Conservation (phyloP, 208 protist genomes). For the Leishmania gerbilli region DNA sequence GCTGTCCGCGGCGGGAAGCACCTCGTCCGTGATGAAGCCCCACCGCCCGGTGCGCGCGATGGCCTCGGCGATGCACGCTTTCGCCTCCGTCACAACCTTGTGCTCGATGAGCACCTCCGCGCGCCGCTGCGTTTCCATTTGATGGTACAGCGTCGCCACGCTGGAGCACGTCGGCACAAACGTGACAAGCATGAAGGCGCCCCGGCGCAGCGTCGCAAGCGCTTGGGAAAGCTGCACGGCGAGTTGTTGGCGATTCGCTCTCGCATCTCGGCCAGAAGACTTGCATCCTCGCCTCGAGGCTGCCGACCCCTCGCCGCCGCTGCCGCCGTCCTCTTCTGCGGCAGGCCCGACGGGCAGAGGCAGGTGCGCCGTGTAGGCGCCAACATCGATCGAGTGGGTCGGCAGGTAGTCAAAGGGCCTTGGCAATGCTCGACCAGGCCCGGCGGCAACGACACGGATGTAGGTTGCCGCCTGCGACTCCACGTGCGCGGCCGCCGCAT, state of each 20-base stretch:
- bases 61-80: constrained; percentile 53
- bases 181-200: constrained; percentile 53
- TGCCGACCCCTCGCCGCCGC: neutral
- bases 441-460: constrained; percentile 41
- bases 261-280: neutral
- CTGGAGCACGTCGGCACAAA: constrained; percentile 50
- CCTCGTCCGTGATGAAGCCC: constrained; percentile 70
- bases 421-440: constrained; percentile 23
- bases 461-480: constrained; percentile 43
- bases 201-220: constrained; percentile 39
- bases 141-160: constrained; percentile 40
- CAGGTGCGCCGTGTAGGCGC: constrained; percentile 58
- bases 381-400: constrained; percentile 53
- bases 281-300: neutral
- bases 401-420: constrained; percentile 51
- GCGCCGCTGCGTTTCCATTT: constrained; percentile 38
- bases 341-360: constrained; percentile 29
- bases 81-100: constrained; percentile 34
- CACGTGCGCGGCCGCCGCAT: constrained; percentile 37
- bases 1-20: constrained; percentile 66
- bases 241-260: constrained; percentile 21
- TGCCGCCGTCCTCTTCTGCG: neutral
- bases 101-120: constrained; percentile 49
- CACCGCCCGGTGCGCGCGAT: constrained; percentile 58
- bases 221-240: constrained; percentile 47